Conservation (phyloP, 148 eudicot genomes). For the Chenopodium berlandieri region DNA sequence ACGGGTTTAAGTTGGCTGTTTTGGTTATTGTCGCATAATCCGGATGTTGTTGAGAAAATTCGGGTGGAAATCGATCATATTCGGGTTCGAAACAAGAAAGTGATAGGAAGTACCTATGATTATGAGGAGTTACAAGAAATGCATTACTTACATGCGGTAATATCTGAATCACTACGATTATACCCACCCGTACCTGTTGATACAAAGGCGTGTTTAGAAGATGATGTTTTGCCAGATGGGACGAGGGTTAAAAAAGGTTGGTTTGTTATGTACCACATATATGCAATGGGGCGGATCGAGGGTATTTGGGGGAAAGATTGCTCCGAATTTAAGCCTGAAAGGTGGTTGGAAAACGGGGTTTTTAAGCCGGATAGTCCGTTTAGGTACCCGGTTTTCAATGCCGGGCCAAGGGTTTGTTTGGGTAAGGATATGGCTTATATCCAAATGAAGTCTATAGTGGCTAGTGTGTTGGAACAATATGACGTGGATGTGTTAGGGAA, state of each 20-base stretch:
- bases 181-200: constrained; percentile 70
- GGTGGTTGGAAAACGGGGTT: constrained; percentile 57
- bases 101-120: constrained; percentile 16
- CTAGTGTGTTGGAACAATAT: constrained; percentile 31
- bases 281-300: constrained; percentile 78
- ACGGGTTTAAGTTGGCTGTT: constrained; percentile 71
- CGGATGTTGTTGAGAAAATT: constrained; percentile 37
- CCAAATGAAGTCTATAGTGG: constrained; percentile 42
- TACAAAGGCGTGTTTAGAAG: constrained; percentile 41
- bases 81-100: constrained; percentile 24
- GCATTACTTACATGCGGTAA: constrained; percentile 67
- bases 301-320: constrained; percentile 73
- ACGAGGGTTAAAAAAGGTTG: constrained; percentile 45
- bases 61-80: constrained; percentile 34
- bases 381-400: constrained; percentile 37
- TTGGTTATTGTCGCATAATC: constrained; percentile 51
- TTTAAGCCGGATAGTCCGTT: constrained; percentile 51
- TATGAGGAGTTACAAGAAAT: constrained; percentile 50
- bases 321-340: constrained; percentile 54
- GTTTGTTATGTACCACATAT: constrained; percentile 44
- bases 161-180: constrained; percentile 59
- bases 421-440: constrained; percentile 45
- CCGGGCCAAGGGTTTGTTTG: constrained; percentile 38
- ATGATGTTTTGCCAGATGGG: constrained; percentile 57
- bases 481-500: constrained; percentile 30